A percentile compares a stretch with the other conserved stretches of the same genome.
Evolutionary conservation across 768 basidiomycete species (phyloP).

Genomic region (Thelephora ganbajun): DNA sequence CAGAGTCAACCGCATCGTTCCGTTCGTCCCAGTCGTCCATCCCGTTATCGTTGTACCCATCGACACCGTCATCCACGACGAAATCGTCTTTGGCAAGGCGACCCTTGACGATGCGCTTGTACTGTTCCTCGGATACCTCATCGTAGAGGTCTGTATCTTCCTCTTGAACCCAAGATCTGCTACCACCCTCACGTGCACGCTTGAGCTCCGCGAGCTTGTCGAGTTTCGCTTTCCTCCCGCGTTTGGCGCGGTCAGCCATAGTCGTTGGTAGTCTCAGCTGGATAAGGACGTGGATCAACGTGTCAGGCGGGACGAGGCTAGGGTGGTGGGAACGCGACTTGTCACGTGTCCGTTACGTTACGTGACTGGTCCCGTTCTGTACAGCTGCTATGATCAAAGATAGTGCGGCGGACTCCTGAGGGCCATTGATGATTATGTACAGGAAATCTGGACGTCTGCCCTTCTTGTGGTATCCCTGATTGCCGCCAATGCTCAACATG

Average conservation of each 20-base stretch:
- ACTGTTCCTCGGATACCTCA: constrained; percentile 82
- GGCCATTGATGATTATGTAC: no score
- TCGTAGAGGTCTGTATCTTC: constrained; percentile 72
- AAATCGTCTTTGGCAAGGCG: constrained; percentile 86
- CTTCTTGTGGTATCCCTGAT: no score
- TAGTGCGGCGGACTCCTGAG: no score
- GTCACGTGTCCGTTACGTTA: neutral
- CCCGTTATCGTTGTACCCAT: constrained; percentile 91
- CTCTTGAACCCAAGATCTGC: constrained; percentile 46
- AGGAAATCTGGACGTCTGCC: no score
- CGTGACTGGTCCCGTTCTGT: no score
- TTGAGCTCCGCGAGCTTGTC: constrained; percentile 48
- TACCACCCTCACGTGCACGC: constrained; percentile 44
- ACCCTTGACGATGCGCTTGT: constrained; percentile 69
- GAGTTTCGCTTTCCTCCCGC: constrained; percentile 15
- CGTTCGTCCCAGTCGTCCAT: constrained; percentile 84
- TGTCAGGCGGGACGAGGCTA: no score
- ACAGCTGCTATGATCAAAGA: no score
- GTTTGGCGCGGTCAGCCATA: constrained; percentile 17
- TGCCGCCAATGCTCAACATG: no score
- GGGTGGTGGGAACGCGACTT: neutral
- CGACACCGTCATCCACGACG: constrained; percentile 84
- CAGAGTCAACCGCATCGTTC: constrained; percentile 32
- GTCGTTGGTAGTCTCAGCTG: neutral
- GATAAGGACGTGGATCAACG: neutral